Conservation (phyloP, 2,329 filamentous ascomycete species). For the Beauveria asiatica region DNA sequence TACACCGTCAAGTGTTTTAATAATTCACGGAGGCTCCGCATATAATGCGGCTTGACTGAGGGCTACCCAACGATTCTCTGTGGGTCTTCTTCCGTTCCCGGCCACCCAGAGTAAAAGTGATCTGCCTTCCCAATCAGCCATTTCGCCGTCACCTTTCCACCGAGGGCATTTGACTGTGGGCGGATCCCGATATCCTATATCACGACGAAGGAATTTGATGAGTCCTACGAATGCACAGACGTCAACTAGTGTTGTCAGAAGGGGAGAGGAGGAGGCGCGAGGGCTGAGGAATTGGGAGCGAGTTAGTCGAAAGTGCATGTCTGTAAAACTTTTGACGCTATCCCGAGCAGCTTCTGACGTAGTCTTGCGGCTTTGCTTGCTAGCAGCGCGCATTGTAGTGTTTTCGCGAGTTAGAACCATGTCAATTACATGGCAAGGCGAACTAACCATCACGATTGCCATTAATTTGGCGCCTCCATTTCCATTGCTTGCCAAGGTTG, state of each 20-base stretch:
- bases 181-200: slow-evolving; percentile 36
- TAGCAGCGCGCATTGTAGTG: background rate
- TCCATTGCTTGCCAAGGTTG: background rate
- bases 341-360: background rate
- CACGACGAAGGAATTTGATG: background rate
- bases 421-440: background rate
- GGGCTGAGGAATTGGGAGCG: background rate
- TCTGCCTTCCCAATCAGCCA: slow-evolving; percentile 40
- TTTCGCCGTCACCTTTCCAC: slow-evolving; percentile 20
- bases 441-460: background rate
- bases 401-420: background rate
- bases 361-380: background rate
- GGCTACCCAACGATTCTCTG: slow-evolving; percentile 35
- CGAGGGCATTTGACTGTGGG: slow-evolving; percentile 42
- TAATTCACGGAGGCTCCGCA: slow-evolving; percentile 42
- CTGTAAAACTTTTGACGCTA: background rate
- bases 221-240: background rate
- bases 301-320: background rate
- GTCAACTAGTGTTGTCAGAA: background rate
- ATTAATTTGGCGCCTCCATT: background rate
- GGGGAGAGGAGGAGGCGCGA: background rate
- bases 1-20: slow-evolving; percentile 45
- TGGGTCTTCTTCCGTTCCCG: slow-evolving; percentile 49
- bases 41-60: slow-evolving; percentile 43
- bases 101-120: slow-evolving; percentile 40